Evolutionary conservation across 352 stramenopile genomes (phyloP), one percentile per base, ranked within the genome.

Genomic region (Phytophthora nicotianae): DNA sequence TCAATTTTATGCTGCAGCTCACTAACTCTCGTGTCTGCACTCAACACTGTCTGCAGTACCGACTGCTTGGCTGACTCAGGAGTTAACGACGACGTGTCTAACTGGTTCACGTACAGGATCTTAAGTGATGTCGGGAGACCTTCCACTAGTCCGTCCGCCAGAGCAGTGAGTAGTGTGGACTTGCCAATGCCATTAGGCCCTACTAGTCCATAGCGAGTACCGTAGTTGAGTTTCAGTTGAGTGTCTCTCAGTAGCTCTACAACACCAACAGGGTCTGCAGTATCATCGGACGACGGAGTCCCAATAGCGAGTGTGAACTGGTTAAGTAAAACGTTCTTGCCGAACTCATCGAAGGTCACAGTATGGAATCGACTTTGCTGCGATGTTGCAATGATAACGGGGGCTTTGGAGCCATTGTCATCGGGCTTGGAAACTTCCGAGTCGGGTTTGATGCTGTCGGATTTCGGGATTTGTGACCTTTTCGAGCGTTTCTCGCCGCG

Each of bases 111-210:
- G 55, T 85, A 88, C 66, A 88, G 47, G 16, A 88, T 74, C 50
- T 77, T 77, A 10, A 88, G 58, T 46, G 74, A 63, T 24, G 70
- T 42, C 27, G 78, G 75, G 9, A 88, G 57, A 0, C 74, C 72
- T 59, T 88, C 78, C 8, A 87, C 70, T 2, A 98, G 66, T 65
- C 96, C 91, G 23, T 96, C 90, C 10, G 78, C 86, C 64, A 98
- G 88, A 14, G 98, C 87, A 55, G 96, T 93, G 23, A 98, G 70
- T 33, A 98, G 72, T 17, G 95, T 98, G 26, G 93, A 98, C 67
- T 98, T 98, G 49, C 89, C 89, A 40, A 85, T 83, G 3, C 77
- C 76, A 58, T 89, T 86, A 40, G 93, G 88, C 1, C 94, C 94
- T 33, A 98, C 88, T 3, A 98, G 65, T 2, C 91, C 90, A 73